phyloP scores from a whole-genome alignment of 1,284 basidiomycete genomes.

The Cryptococcus maquisensis region DNA sequence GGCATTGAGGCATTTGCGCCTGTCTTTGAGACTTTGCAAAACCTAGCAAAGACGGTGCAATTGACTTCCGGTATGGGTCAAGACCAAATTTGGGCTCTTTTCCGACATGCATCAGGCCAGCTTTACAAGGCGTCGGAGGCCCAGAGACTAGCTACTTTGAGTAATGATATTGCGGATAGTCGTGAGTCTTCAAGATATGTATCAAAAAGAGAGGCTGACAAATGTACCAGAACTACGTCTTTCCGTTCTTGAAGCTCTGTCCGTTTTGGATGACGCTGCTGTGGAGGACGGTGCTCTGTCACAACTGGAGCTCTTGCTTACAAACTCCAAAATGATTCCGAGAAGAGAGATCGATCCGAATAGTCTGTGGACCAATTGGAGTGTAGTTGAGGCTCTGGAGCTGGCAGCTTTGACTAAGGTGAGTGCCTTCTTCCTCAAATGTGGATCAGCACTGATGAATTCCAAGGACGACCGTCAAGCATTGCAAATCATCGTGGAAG shows the following conservation, averaged over 20 bases:
- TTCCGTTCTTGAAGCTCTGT: conserved; percentile 17
- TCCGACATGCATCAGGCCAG: conserved; percentile 21
- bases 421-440: background rate
- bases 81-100: conserved; percentile 49
- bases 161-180: conserved; percentile 2
- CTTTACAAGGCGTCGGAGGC: background rate
- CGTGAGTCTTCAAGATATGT: conserved; percentile 2
- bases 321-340: background rate
- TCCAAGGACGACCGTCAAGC: background rate
- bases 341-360: background rate
- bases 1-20: conserved; percentile 8
- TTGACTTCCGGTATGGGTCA: conserved; percentile 48
- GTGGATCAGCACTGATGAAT: background rate
- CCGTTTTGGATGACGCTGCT: conserved; percentile 1
- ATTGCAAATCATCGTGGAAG: conserved; percentile 5
- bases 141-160: conserved; percentile 1
- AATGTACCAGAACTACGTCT: conserved; percentile 1
- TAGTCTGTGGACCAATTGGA: conserved; percentile 19
- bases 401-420: conserved; percentile 17
- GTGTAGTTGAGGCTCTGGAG: conserved; percentile 21
- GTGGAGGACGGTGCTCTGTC: background rate
- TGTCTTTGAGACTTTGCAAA: conserved; percentile 8
- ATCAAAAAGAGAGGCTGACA: no score
- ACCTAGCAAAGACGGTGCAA: conserved; percentile 36
- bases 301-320: conserved; percentile 3